Conservation (phyloP, 1,139 yeast genomes). For the Cylindricascospora bacillispora region DNA sequence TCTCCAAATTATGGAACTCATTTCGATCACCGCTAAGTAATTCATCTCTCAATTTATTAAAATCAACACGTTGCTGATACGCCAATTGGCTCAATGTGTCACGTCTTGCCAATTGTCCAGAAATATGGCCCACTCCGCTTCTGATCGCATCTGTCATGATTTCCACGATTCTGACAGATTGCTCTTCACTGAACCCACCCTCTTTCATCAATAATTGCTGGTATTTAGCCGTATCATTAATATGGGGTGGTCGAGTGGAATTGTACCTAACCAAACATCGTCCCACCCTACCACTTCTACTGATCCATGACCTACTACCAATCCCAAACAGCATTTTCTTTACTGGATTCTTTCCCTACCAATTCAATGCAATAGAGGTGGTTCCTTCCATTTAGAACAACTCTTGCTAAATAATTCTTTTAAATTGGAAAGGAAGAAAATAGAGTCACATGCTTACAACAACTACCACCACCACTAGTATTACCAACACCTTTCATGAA, state of each 20-base stretch:
- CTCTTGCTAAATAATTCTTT: too few relatives aligned
- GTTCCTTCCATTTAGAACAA: constrained; percentile 1
- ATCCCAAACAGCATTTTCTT: too few relatives aligned
- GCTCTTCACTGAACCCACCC: constrained; percentile 62
- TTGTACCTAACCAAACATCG: constrained; percentile 7
- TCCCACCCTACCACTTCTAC: constrained; percentile 4
- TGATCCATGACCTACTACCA: too few relatives aligned
- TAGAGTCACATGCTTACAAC: too few relatives aligned
- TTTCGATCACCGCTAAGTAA: constrained; percentile 77
- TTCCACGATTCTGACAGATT: constrained; percentile 69
- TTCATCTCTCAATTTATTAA: constrained; percentile 87
- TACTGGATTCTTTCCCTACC: not conserved
- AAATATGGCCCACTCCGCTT: constrained; percentile 67
- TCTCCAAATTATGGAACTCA: constrained; percentile 69
- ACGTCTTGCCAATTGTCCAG: constrained; percentile 66
- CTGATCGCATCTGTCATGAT: constrained; percentile 67
- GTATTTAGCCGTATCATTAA: constrained; percentile 19
- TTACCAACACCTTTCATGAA: too few relatives aligned
- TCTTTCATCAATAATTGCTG: constrained; percentile 32
- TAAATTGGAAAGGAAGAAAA: too few relatives aligned
- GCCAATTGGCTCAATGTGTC: constrained; percentile 74
- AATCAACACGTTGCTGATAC: constrained; percentile 92
- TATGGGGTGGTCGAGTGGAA: constrained; percentile 13
- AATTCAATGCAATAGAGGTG: not conserved
- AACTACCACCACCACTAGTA: too few relatives aligned